Conservation (phyloP, 208 protist genomes). For the Acanthamoeba lenticulata region DNA sequence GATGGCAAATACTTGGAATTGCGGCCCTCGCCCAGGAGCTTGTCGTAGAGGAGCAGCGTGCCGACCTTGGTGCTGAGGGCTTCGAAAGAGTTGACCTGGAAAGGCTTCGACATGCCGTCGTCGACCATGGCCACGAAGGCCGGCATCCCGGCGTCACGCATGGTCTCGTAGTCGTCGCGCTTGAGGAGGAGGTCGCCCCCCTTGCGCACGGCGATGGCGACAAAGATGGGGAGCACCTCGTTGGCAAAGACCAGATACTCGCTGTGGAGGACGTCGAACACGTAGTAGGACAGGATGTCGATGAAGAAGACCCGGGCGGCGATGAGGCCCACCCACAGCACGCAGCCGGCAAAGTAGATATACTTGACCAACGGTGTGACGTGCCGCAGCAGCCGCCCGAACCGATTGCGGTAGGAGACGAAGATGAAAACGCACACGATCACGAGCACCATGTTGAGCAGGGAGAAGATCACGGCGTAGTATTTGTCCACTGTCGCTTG, state of each 20-base stretch:
- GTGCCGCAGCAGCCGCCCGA: not conserved
- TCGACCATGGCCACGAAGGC: conserved; percentile 64
- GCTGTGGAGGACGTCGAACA: conserved; percentile 51
- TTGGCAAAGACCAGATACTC: conserved; percentile 20
- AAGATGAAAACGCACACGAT: conserved; percentile 66
- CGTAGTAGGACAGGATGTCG: conserved; percentile 41
- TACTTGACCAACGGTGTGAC: conserved; percentile 5
- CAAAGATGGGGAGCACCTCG: conserved; percentile 49
- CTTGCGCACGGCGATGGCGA: conserved; percentile 46
- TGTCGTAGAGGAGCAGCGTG: conserved; percentile 61
- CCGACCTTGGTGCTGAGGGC: conserved; percentile 4
- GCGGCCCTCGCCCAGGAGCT: conserved; percentile 47
- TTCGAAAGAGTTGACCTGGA: not conserved
- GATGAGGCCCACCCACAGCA: conserved; percentile 36
- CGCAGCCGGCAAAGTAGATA: not conserved
- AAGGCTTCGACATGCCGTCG: conserved; percentile 56
- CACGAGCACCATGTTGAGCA: conserved; percentile 45
- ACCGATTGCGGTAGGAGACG: conserved; percentile 59
- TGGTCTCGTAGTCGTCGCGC: conserved; percentile 47
- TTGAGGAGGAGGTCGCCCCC: conserved; percentile 48
- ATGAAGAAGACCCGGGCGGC: conserved; percentile 46
- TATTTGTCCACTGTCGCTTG: not conserved
- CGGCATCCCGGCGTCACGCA: conserved; percentile 54
- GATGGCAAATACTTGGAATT: conserved; percentile 9
- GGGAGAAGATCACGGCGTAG: conserved; percentile 56